Base-by-base conservation (phyloP, 306 rosid species). In the Astragalus glycyphyllos region DNA sequence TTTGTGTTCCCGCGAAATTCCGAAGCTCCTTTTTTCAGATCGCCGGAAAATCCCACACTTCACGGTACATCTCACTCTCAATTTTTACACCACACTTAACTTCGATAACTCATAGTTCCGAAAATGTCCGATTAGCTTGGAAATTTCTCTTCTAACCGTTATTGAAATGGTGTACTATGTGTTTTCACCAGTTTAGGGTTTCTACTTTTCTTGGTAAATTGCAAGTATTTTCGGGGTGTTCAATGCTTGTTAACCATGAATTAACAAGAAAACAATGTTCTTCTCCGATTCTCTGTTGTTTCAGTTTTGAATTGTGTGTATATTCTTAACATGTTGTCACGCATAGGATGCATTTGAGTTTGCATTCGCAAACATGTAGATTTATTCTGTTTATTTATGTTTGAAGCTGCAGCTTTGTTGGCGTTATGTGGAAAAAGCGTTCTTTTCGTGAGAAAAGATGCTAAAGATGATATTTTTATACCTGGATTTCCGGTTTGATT, bases 11-110 rank as follows among this genome's bases (percentile, higher is more conserved):
- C 79, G 79, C 80, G 86, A 63, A 71, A 35, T 72, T 45, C 81
- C 76, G 66, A 61, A 69, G 44, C 64, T 4, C 69, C 51, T 11
- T 38, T 45, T 54, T 76, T 57, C 77, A 82, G 90, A 85, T 89
- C 90, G 77, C 83, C 20, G 85, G 84, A 85, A 80, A 80, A 44
- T 72, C 73, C 47, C 8, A 34, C 79, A 35, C 13, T 71, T 54
- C 12, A 42, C 74, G 65, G 59, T 59, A 54, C 12, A 10, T 79
- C 71, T 57, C 42, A 9, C 58, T 29, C 29, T 44, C 1, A 31
- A 72, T 40, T 65, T 26, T 23, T 50, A 4, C 38, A 12, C 11
- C 68, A 60, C 71, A 31, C 72, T 26, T 35, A 26, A 74, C 72
- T 77, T 79, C 50, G 4, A 57, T 58, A 13, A 44, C 67, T 76